These are phyloP conservation scores for Leishmania lainsoni DNA, from an alignment of 208 protist species.

Conservation along the genomic window DNA sequence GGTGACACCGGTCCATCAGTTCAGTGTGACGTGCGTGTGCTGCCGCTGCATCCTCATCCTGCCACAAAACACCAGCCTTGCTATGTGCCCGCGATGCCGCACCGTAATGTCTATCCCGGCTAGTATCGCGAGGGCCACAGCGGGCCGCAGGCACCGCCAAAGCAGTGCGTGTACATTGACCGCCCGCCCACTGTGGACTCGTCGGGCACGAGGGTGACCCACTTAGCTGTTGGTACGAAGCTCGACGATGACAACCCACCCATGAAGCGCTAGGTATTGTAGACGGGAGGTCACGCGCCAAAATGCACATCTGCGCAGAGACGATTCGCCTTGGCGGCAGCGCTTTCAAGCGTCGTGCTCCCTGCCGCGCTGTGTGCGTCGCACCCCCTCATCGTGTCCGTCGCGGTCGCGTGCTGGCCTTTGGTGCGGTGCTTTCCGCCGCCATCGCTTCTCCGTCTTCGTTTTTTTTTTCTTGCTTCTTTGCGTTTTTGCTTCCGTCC, in stretches of 20 bases:
- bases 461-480: neutral
- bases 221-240: conserved; percentile 73
- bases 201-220: conserved; percentile 43
- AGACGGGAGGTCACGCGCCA: neutral
- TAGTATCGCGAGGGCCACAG: conserved; percentile 71
- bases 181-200: conserved; percentile 55
- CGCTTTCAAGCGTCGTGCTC: neutral
- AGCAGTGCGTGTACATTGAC: conserved; percentile 86
- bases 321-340: too few relatives aligned
- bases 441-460: neutral
- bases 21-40: conserved; percentile 81
- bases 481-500: conserved; percentile 2
- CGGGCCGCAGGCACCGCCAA: conserved; percentile 58
- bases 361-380: too few relatives aligned
- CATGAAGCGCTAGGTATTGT: conserved; percentile 8
- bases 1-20: conserved; percentile 82
- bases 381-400: too few relatives aligned
- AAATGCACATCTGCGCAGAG: neutral
- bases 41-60: conserved; percentile 85
- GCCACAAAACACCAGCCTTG: conserved; percentile 83
- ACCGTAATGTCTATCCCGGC: conserved; percentile 86
- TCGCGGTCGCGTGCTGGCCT: neutral
- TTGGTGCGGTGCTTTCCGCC: neutral
- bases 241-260: conserved; percentile 59
- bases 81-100: conserved; percentile 85